These are phyloP conservation scores for Nevesoporus exiguus DNA, from an alignment of 768 basidiomycete genomes.

Conservation along the genomic window DNA sequence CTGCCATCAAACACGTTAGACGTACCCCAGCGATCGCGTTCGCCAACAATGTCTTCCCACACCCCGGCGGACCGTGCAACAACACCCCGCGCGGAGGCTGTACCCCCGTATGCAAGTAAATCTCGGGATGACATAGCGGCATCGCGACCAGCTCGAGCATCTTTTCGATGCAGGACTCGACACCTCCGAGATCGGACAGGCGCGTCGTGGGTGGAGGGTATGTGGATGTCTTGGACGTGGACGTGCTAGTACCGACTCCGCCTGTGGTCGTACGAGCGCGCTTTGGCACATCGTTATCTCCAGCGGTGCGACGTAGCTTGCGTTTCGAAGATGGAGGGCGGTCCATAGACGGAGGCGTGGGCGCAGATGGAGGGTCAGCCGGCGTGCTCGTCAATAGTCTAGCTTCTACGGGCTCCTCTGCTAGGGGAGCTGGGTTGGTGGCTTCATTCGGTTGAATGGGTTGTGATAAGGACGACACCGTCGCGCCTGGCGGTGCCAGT, in stretches of 20 bases:
- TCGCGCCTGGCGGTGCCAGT: neutral
- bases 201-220: neutral
- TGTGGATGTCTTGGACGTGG: neutral
- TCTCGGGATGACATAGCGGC: neutral
- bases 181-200: neutral
- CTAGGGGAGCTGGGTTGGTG: neutral
- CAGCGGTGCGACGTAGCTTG: neutral
- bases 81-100: neutral
- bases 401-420: neutral
- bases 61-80: neutral
- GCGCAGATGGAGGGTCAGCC: neutral
- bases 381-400: neutral
- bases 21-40: neutral
- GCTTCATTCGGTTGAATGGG: neutral
- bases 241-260: neutral
- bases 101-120: neutral
- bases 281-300: neutral
- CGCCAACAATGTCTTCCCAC: neutral
- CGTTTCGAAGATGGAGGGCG: neutral
- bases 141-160: neutral
- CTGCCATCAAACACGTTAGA: neutral
- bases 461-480: neutral
- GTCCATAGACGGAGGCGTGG: neutral
- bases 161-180: neutral
- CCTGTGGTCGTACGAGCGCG: neutral